Evolutionary conservation across 352 stramenopile genomes (phyloP), one percentile per base, ranked within the genome.

Genomic region (Phytophthora kernoviae): DNA sequence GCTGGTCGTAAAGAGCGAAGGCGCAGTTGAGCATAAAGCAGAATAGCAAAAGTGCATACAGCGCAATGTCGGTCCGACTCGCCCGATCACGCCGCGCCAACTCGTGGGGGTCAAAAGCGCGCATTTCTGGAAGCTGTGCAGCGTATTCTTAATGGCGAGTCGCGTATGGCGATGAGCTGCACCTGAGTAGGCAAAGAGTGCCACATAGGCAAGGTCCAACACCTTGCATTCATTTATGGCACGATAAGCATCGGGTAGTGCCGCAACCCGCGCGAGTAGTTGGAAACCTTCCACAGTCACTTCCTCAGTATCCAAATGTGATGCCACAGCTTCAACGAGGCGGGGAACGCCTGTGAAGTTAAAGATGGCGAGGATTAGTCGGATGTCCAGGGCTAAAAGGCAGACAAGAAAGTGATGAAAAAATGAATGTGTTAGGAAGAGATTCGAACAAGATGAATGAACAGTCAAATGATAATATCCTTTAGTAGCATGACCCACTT

Each of bases 241-340:
- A 11, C 60, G 59, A 40, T 77, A 87, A 0, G 76, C 71, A 14
- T 90, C 70, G 1, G 62, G 71, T 2, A 87, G 51, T 8, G 51
- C 46, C 0, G 81, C 83, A 1, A 93, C 54, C 4, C 76, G 70
- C 30, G 78, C 58, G 4, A 93, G 75, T 10, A 93, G 58, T 40
- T 88, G 83, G 36, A 93, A 90, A 1, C 83, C 81, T 59, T 93
- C 83, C 6, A 93, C 75, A 0, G 73, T 78, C 41, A 93, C 82
- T 44, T 93, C 83, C 40, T 91, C 83, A 0, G 82, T 88, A 54
- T 90, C 79, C 15, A 93, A 43, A 60, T 93, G 83, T 6, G 57
- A 68, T 7, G 83, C 79, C n/a, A 93, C 60, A 0, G 77, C 81
- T 52, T 89, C 81, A 15, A 90, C 83, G 22, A 91, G 69, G 0